Conservation (phyloP, 2,329 filamentous ascomycete species). For the Albophoma yamanashiensis region DNA sequence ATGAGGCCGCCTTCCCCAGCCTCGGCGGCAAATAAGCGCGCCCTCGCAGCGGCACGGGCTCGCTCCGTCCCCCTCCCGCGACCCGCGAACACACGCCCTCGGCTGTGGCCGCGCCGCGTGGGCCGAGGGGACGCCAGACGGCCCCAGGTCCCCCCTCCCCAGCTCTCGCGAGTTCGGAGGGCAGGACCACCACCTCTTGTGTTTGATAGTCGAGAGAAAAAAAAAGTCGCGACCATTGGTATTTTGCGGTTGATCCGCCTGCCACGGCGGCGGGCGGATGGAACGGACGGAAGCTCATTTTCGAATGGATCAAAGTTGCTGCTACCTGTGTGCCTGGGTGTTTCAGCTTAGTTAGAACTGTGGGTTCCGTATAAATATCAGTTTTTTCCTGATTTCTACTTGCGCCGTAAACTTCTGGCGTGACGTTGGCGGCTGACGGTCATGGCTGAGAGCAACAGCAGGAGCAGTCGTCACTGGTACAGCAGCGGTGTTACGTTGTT, state of each 20-base stretch:
- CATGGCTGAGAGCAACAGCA: not conserved
- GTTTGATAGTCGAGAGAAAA: conserved; percentile 17
- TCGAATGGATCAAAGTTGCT: not conserved
- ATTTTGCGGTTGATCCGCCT: conserved; percentile 14
- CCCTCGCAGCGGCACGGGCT: not conserved
- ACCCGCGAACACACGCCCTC: not conserved
- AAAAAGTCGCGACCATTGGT: conserved; percentile 18
- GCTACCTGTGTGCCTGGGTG: not conserved
- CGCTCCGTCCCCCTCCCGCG: not conserved
- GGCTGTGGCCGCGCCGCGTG: not conserved
- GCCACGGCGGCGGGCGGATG: conserved; percentile 6
- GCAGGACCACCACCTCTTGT: conserved; percentile 14
- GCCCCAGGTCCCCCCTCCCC: not conserved
- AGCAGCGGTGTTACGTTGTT: too few relatives aligned
- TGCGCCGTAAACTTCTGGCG: not conserved
- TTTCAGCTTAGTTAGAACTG: not conserved
- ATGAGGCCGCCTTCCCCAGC: conserved; percentile 50
- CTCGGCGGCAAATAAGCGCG: conserved; percentile 40
- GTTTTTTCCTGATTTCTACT: not conserved
- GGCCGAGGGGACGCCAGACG: not conserved
- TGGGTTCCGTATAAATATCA: not conserved
- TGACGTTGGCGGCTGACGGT: not conserved
- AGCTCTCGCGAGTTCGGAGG: not conserved
- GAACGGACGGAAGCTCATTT: not conserved
- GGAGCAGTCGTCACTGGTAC: too few relatives aligned